A percentile compares a stretch with the other conserved stretches of the same genome.
phyloP scores from a whole-genome alignment of 2,329 filamentous ascomycete genomes.

The Penicillium sumatraense region DNA sequence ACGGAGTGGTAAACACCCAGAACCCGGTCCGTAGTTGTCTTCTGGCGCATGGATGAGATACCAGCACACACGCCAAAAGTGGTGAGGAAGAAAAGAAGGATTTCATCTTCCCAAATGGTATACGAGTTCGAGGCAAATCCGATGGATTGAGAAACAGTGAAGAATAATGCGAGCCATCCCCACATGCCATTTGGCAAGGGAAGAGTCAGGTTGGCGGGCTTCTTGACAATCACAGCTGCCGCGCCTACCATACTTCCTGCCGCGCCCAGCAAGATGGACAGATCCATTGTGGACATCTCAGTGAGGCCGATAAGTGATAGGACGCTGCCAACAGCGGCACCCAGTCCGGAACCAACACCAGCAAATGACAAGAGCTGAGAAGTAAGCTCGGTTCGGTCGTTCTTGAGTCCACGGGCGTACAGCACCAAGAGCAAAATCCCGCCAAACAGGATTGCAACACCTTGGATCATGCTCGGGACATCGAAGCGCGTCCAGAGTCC shows the following conservation, averaged over 20 bases:
- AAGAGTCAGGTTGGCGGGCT: slow-evolving; percentile 46
- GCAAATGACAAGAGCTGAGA: slow-evolving; percentile 58
- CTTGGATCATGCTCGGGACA: slow-evolving; percentile 79
- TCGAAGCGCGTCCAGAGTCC: slow-evolving; percentile 92
- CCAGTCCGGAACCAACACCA: slow-evolving; percentile 53
- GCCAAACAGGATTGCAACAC: slow-evolving; percentile 71
- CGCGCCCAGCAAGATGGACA: slow-evolving; percentile 45
- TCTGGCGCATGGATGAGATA: slow-evolving; percentile 74
- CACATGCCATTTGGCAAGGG: slow-evolving; percentile 77
- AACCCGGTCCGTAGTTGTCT: slow-evolving; percentile 68
- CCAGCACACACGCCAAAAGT: slow-evolving; percentile 82
- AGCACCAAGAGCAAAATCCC: slow-evolving; percentile 72
- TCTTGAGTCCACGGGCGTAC: slow-evolving; percentile 67
- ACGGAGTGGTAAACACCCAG: slow-evolving; percentile 84
- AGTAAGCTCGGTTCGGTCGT: slow-evolving; percentile 59
- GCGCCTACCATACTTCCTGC: slow-evolving; percentile 51
- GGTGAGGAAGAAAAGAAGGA: slow-evolving; percentile 85
- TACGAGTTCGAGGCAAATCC: slow-evolving; percentile 98
- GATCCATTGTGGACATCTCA: slow-evolving; percentile 38
- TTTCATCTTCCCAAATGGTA: slow-evolving; percentile 98
- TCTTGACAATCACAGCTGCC: slow-evolving; percentile 44
- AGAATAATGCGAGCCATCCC: slow-evolving; percentile 83
- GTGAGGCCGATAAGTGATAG: slow-evolving; percentile 29
- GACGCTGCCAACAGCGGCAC: slow-evolving; percentile 39
- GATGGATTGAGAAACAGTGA: slow-evolving; percentile 84